Evolutionary conservation across 2,329 filamentous ascomycete genomes (phyloP).

Genomic region (Dactylonectria macrodidyma): DNA sequence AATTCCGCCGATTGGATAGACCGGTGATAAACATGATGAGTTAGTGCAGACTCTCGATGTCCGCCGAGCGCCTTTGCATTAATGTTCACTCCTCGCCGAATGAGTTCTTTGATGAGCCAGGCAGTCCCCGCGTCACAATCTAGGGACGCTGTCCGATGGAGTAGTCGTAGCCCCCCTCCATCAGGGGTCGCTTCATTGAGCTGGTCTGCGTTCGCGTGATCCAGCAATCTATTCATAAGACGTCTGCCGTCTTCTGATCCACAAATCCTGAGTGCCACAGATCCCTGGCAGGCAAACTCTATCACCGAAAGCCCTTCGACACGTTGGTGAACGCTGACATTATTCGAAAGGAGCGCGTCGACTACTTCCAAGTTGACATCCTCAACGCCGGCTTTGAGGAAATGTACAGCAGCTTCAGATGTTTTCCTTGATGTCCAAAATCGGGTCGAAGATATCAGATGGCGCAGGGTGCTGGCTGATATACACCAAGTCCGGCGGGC

Average conservation of each 20-base stretch:
- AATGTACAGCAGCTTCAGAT: rapidly evolving
- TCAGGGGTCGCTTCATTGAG: neutral
- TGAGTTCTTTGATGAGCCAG: slow-evolving; percentile 21
- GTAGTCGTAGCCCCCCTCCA: rapidly evolving
- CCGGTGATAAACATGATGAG: neutral
- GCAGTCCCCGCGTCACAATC: neutral
- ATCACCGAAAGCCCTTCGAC: neutral
- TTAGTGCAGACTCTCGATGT: neutral
- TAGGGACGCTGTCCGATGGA: neutral
- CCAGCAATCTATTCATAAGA: neutral
- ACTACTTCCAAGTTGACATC: neutral
- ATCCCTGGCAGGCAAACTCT: neutral
- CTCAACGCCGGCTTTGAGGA: slow-evolving; percentile 7
- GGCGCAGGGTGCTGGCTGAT: neutral
- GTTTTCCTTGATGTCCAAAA: neutral
- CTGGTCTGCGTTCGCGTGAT: neutral
- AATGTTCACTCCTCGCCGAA: slow-evolving; percentile 9
- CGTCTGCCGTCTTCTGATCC: rapidly evolving
- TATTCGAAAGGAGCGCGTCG: neutral
- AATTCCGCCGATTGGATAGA: slow-evolving; percentile 9
- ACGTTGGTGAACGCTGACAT: neutral
- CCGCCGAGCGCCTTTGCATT: neutral
- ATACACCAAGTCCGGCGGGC: rapidly evolving
- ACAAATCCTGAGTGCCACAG: neutral
- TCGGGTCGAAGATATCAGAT: neutral